Conservation (phyloP, 164 flowering plant species). For the Magnolia changhungtana region DNA sequence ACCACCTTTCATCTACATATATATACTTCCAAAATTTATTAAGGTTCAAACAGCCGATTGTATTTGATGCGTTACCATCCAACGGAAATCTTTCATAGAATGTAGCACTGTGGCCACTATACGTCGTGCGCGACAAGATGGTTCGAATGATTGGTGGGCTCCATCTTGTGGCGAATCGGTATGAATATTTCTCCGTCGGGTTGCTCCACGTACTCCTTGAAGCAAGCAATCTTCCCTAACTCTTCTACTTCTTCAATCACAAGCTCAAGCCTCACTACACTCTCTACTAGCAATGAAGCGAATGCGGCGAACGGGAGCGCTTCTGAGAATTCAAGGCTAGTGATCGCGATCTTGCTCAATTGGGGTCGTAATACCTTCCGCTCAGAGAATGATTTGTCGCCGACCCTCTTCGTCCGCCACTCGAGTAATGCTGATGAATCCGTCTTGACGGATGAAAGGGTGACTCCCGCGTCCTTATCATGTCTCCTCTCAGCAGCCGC, state of each 20-base stretch:
- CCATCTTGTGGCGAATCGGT: slow-evolving; percentile 4
- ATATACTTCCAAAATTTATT: no score
- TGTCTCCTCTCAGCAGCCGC: slow-evolving; percentile 34
- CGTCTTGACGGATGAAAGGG: slow-evolving; percentile 53
- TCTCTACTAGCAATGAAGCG: slow-evolving; percentile 86
- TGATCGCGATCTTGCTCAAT: slow-evolving; percentile 62
- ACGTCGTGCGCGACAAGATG: no score
- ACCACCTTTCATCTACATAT: no score
- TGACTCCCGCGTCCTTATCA: slow-evolving; percentile 13
- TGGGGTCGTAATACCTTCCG: slow-evolving; percentile 55
- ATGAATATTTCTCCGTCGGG: slow-evolving; percentile 28
- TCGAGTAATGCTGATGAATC: slow-evolving; percentile 49
- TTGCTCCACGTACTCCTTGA: slow-evolving; percentile 41
- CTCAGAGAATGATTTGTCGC: slow-evolving; percentile 14
- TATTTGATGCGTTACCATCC: no score
- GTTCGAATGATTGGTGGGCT: no score
- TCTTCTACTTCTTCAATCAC: slow-evolving; percentile 85
- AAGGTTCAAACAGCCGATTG: no score
- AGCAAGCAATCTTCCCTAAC: slow-evolving; percentile 59
- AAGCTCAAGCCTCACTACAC: slow-evolving; percentile 74
- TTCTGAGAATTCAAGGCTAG: slow-evolving; percentile 88
- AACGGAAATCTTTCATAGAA: no score
- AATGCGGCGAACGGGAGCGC: slow-evolving; percentile 96
- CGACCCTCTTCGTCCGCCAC: slow-evolving; percentile 44
- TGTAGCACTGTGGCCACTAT: no score